Base-by-base conservation (phyloP, 805 yeast genomes). In the Cyberlindnera amylophila region DNA sequence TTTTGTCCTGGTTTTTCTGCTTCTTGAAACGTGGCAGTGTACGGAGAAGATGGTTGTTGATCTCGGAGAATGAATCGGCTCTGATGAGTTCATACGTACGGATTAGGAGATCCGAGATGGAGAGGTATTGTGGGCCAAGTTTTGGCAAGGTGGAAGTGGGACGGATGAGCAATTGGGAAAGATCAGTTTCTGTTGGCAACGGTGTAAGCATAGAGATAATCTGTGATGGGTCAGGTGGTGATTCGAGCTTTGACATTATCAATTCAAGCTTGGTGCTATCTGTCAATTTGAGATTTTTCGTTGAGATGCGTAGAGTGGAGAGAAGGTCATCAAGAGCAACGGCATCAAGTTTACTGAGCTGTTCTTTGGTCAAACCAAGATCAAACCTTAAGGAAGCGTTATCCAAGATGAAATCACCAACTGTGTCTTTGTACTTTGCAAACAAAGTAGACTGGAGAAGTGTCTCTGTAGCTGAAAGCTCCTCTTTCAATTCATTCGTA, bases 361-460 rank as follows among this genome's bases (percentile, higher is more conserved):
- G 21, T 6, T 30, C 13, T 11, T 15, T 21, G 12, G 39, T 32
- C 8, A 15, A 27, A 2, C 11, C 9, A 13, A 26, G 15, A 16
- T 34, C 33, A 3, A 29, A 17, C 6, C 14, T 5, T 6, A 27
- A 12, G 6, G 41, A 47, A n/a, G 34, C 10, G 7, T 27, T 32
- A 5, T 16, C 30, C n/a, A 41, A 32, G 13, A 37, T 24, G 24
- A 40, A 14, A 10, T 37, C 42, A 6, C 45, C 48, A 4, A 63
- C 42, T 33, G 46, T 43, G 0, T 46, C 56, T 33, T 49, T 49
- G 44, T 38, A 55, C 3, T 53, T 37, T 7, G 41, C 32, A 30
- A 46, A 53, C 2, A 65, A 51, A 0, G 45, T 13, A 2, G 50
- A 19, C 27, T 66, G 68, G 5, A 67, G 48, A 12, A 30, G 33